Evolutionary conservation across 2,329 filamentous ascomycete genomes (phyloP).

Genomic region (Calonectria pseudoreteaudii): DNA sequence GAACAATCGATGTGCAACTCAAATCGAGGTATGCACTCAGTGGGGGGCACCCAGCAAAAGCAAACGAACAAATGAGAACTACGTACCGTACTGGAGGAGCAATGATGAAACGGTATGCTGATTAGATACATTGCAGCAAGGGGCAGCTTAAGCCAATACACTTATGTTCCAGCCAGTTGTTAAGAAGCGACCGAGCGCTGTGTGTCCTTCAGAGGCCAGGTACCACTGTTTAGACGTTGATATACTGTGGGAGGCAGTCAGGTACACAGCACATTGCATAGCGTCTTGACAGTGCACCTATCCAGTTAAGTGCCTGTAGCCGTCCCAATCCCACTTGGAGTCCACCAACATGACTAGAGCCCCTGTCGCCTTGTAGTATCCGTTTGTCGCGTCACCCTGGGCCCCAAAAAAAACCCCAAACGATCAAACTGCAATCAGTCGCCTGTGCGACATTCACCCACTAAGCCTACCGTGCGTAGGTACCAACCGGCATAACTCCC

Average conservation of each 20-base stretch:
- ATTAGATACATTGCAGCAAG: not conserved
- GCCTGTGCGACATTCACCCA: not conserved
- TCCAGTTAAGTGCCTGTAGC: not conserved
- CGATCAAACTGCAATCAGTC: not conserved
- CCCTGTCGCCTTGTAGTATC: conserved; percentile 2
- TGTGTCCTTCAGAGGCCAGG: not conserved
- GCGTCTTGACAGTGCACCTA: not conserved
- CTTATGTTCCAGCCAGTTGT: not conserved
- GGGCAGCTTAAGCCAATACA: not conserved
- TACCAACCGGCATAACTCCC: not conserved
- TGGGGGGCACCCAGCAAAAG: not conserved
- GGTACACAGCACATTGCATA: not conserved
- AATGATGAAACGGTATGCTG: not conserved
- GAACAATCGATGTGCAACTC: not conserved
- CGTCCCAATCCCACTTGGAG: not conserved
- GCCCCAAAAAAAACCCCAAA: not conserved
- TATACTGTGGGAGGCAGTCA: not conserved
- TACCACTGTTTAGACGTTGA: not conserved
- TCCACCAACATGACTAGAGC: not conserved
- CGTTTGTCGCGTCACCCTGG: not conserved
- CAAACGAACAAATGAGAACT: not conserved
- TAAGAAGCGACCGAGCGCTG: not conserved
- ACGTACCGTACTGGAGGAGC: not conserved
- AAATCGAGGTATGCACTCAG: not conserved
- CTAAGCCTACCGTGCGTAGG: not conserved